Evolutionary conservation across 306 rosid species (phyloP).

Genomic region (Glycyrrhiza uralensis): DNA sequence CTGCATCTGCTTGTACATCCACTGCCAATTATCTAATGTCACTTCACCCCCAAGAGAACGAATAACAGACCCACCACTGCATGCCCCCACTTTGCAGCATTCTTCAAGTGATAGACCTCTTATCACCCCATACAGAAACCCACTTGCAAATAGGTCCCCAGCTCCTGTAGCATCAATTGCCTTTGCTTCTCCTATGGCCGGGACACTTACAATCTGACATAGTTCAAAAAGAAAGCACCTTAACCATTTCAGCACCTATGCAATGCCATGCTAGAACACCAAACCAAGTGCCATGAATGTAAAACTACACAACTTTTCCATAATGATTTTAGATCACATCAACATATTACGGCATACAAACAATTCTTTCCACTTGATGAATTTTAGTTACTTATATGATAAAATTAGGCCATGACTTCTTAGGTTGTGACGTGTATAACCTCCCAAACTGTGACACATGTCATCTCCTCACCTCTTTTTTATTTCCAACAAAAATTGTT

Average conservation of each 20-base stretch:
- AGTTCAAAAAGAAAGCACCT: not conserved
- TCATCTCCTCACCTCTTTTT: too few relatives aligned
- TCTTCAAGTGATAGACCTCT: slow-evolving; percentile 70
- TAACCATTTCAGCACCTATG: not conserved
- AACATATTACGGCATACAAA: too few relatives aligned
- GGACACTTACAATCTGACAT: slow-evolving; percentile 60
- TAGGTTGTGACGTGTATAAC: too few relatives aligned
- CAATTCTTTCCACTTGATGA: too few relatives aligned
- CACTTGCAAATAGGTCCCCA: slow-evolving; percentile 89
- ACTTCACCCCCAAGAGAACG: slow-evolving; percentile 84
- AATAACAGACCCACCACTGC: slow-evolving; percentile 83
- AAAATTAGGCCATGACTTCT: too few relatives aligned
- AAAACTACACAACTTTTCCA: not conserved
- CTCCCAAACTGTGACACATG: too few relatives aligned
- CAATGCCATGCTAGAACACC: not conserved
- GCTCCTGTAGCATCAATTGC: slow-evolving; percentile 84
- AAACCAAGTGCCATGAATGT: not conserved
- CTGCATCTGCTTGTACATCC: slow-evolving; percentile 86
- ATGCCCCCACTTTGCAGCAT: slow-evolving; percentile 81
- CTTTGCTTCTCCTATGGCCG: slow-evolving; percentile 63
- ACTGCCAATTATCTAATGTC: slow-evolving; percentile 59
- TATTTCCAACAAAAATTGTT: too few relatives aligned
- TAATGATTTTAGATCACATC: not conserved
- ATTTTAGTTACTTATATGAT: too few relatives aligned
- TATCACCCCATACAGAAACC: slow-evolving; percentile 75